Base-by-base conservation (phyloP, 805 yeast genomes). In the Wickerhamiella bombiphila region DNA sequence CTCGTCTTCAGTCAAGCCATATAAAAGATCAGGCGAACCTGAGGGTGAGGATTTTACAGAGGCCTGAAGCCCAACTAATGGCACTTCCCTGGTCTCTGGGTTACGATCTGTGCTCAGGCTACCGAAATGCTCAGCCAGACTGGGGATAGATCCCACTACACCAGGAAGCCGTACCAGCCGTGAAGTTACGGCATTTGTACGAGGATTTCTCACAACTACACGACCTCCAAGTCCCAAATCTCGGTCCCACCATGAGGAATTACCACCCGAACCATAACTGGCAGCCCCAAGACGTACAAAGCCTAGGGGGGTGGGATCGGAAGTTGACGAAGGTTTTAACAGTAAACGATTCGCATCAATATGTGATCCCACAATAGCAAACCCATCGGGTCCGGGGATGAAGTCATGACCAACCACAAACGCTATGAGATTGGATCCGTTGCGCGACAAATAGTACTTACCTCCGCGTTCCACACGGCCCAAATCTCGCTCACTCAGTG, bases 81-180 rank as follows among this genome's bases (percentile, higher is more conserved):
- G 93, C 15, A 79, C 77, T 36, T 79, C 74, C 51, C 76, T 73
- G 20, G 79, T 77, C 55, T 81, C 93, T 44, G 59, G 63, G 58
- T 81, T 79, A 56, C 72, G 80, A 6, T 75, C 76, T 17, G 58
- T 53, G 1, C 81, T 65, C 4, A 73, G 74, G 2, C 61, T 60
- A 33, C 93, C 93, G 52, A 80, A 81, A 59, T 80, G 93, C 3
- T 82, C 83, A 3, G 93, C 93, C 52, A 81, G 63, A 1, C 83
- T 67, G 5, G 93, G 88, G 39, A 81, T 77, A 46, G 72, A 73
- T 8, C 81, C 93, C 52, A 80, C 69, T 4, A 60, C 58, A 25
- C 54, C 50, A 5, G 56, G 53, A 15, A 57, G 40, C 18, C 51
- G 51, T 17, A 53, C 56, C 5, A 57, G 48, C 42, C 47, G 47